Base-by-base conservation (phyloP, 2,329 filamentous ascomycete species). In the Pseudocercospora musae region DNA sequence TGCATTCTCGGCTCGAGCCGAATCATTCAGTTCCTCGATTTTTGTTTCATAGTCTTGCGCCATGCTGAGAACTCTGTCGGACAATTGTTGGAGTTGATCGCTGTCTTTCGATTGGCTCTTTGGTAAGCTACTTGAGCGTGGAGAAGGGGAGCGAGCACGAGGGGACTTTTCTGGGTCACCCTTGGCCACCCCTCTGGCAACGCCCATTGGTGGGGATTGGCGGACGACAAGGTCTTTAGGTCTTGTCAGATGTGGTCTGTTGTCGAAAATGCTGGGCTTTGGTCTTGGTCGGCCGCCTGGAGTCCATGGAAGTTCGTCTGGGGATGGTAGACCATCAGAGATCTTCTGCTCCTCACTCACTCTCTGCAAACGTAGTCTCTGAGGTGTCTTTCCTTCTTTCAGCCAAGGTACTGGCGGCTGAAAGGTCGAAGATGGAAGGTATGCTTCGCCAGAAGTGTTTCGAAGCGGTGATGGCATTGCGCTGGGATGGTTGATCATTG, bases 381-480 rank as follows among this genome's bases (percentile, higher is more conserved):
- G 55, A 20, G 58, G 20, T 3, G 40, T 18, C 49, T 57, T 52
- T 44, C 18, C 27, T 59, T 50, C 53, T 63, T n/a, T 63, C 33
- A 52, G 52, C 13, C 50, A 53, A 2, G 62, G 53, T 8, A 40
- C 52, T n/a, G 60, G 65, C 20, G 69, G 68, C 13, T 44, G 55
- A 57, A 68, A 71, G n/a, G 54, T 63, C 6, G 64, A 65, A 13
- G 60, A 52, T 31, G 68, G 70, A 29, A 70, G 59, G 23, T 48
- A 61, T 13, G 25, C 21, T 49, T 57, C 53, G 18, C 58, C 58
- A 13, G 50, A 50, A 13, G 25, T 50, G 49, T 66, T 61, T 8
- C 69, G 65, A 29, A 74, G 62, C 11, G 72, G 72, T 2, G 68
- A 71, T 5, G 72, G 72, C 57, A 69, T 63, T 1, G 71, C 71